Evolutionary conservation across 257 asterid genomes (phyloP).

Genomic region (Primulina tabacum): DNA sequence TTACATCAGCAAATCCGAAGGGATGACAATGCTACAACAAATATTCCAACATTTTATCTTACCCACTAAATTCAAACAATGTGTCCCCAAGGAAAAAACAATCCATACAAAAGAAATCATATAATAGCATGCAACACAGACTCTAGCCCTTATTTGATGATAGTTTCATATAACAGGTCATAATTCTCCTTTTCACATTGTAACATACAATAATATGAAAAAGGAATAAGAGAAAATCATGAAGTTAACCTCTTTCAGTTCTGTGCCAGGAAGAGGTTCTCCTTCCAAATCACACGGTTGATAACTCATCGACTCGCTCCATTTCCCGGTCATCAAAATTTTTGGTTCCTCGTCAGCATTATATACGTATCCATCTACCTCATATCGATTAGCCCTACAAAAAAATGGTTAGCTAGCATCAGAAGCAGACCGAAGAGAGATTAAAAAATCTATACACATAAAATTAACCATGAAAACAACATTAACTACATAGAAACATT

Average conservation of each 20-base stretch:
- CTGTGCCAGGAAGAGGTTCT: conserved; percentile 88
- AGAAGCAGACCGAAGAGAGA: conserved; percentile 17
- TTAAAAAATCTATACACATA: neutral
- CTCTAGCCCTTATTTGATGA: neutral
- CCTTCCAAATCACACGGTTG: conserved; percentile 97
- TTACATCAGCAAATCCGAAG: conserved; percentile 4
- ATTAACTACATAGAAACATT: conserved; percentile 7
- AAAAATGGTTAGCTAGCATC: conserved; percentile 22
- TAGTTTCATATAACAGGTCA: neutral
- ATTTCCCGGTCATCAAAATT: conserved; percentile 95
- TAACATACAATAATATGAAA: conserved; percentile 8
- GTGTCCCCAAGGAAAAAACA: neutral
- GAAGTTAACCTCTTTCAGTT: conserved; percentile 77
- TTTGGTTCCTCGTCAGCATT: conserved; percentile 90
- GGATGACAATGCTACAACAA: conserved; percentile 8
- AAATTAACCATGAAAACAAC: neutral
- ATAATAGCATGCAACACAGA: conserved; percentile 6
- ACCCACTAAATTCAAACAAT: neutral
- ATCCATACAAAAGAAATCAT: conserved; percentile 1
- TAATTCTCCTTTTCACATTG: conserved; percentile 17
- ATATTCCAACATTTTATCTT: conserved; percentile 3
- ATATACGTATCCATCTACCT: conserved; percentile 96
- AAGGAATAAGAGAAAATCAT: conserved; percentile 13
- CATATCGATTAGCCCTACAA: conserved; percentile 91
- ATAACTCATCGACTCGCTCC: conserved; percentile 84